Evolutionary conservation across 1,284 basidiomycete genomes (phyloP).

Genomic region (Dichomitus squalens): DNA sequence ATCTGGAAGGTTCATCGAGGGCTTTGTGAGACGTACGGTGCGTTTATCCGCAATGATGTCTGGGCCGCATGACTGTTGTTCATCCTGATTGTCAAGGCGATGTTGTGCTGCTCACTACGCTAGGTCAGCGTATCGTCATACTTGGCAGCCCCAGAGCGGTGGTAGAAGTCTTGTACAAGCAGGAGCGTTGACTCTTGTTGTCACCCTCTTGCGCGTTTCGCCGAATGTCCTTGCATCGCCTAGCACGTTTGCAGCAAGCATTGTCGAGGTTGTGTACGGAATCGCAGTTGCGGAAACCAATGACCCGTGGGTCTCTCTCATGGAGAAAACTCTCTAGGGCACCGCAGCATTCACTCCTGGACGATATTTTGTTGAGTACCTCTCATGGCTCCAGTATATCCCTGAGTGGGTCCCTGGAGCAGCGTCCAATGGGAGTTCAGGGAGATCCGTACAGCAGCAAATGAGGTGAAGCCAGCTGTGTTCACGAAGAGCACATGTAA

Average conservation of each 20-base stretch:
- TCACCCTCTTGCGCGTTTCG: too few relatives aligned
- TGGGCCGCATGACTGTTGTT: not conserved
- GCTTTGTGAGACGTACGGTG: not conserved
- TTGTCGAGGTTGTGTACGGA: conserved; percentile 24
- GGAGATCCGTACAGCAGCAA: not conserved
- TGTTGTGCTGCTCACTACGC: not conserved
- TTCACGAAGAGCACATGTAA: not conserved
- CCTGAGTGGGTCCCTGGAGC: conserved; percentile 31
- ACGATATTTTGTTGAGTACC: conserved; percentile 18
- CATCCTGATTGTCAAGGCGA: not conserved
- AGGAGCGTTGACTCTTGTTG: too few relatives aligned
- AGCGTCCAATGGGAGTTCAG: conserved; percentile 11
- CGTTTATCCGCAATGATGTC: not conserved
- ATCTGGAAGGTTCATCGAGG: conserved; percentile 1
- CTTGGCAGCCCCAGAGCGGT: conserved; percentile 1
- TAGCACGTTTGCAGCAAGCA: conserved; percentile 17
- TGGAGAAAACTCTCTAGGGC: conserved; percentile 13
- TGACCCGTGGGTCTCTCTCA: conserved; percentile 15
- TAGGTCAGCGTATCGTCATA: conserved; percentile 2
- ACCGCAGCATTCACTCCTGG: conserved; percentile 13
- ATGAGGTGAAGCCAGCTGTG: not conserved
- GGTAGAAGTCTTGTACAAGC: too few relatives aligned
- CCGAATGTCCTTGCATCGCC: too few relatives aligned
- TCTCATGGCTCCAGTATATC: conserved; percentile 23
- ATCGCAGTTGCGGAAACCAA: conserved; percentile 5